A percentile compares a stretch with the other conserved stretches of the same genome.
Evolutionary conservation across 768 basidiomycete species (phyloP).

Genomic region (Chalciporus sphaerocephalus): DNA sequence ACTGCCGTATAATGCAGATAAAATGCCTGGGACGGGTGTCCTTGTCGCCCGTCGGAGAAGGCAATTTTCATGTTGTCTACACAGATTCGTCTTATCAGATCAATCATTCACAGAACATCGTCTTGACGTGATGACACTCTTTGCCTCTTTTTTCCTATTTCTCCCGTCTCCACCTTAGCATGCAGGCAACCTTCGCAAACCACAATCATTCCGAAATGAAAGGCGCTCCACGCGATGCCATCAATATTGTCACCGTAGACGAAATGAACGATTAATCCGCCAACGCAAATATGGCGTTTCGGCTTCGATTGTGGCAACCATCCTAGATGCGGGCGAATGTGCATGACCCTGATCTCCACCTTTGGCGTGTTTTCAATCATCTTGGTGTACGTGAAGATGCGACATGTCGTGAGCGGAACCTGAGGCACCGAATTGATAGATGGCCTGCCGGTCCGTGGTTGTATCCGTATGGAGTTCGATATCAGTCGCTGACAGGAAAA

Average conservation of each 20-base stretch:
- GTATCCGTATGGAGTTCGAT: constrained; percentile 4
- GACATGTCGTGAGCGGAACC: not conserved
- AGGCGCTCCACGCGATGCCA: constrained; percentile 14
- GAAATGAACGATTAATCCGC: constrained; percentile 6
- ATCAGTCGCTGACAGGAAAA: not conserved
- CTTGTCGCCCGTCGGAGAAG: constrained; percentile 8
- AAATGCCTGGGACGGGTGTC: not conserved
- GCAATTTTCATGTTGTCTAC: constrained; percentile 4
- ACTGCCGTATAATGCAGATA: not conserved
- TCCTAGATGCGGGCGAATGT: constrained; percentile 9
- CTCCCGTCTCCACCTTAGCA: constrained; percentile 1
- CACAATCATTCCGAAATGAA: constrained; percentile 17
- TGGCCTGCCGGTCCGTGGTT: constrained; percentile 2
- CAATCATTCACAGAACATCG: constrained; percentile 2
- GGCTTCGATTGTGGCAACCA: constrained; percentile 1
- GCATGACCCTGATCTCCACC: constrained; percentile 8
- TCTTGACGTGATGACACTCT: constrained; percentile 1
- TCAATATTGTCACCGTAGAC: constrained; percentile 7
- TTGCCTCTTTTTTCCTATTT: constrained; percentile 1
- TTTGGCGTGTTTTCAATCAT: not conserved
- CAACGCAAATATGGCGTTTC: constrained; percentile 3
- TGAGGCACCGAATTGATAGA: not conserved
- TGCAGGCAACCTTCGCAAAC: constrained; percentile 8
- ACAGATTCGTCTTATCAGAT: constrained; percentile 9
- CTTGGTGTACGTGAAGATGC: not conserved